A percentile compares a stretch with the other conserved stretches of the same genome.
phyloP scores from a whole-genome alignment of 202 grass and related monocot species.

The Schoenoplectus triqueter region DNA sequence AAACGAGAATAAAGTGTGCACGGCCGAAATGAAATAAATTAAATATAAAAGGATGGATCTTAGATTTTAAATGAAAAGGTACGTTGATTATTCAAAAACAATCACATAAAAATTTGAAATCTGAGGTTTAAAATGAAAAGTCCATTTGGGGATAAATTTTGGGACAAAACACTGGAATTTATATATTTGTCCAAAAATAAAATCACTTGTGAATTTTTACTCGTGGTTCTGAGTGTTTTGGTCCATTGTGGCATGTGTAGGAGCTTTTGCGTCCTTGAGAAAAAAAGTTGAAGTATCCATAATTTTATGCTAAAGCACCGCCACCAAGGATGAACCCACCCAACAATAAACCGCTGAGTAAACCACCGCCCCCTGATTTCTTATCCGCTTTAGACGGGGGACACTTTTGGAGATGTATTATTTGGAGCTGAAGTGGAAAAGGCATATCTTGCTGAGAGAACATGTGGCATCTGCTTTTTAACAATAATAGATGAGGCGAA shows the following conservation, averaged over 20 bases:
- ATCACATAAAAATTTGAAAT: no score
- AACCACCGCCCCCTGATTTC: conserved; percentile 55
- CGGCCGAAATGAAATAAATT: no score
- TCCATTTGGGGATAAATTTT: not conserved
- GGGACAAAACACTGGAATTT: no score
- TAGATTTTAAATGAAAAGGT: no score
- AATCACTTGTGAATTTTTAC: no score
- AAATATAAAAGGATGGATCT: no score
- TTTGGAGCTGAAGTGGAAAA: conserved; percentile 66
- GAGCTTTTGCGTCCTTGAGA: conserved; percentile 50
- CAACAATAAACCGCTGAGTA: conserved; percentile 56
- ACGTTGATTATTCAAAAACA: no score
- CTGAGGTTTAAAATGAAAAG: no score
- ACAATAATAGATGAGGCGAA: conserved; percentile 37
- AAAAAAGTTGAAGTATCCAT: conserved; percentile 65
- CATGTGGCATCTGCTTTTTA: conserved; percentile 52
- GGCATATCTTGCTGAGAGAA: conserved; percentile 59
- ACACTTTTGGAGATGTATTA: conserved; percentile 50
- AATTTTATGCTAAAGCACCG: conserved; percentile 70
- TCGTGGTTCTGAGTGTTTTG: conserved; percentile 41
- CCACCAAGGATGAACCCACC: conserved; percentile 66
- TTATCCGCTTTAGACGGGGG: conserved; percentile 50
- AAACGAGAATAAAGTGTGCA: no score
- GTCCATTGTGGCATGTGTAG: conserved; percentile 35
- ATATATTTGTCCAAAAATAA: no score